Conservation (phyloP, 345 rosid species). For the Eucalyptus paniculata region DNA sequence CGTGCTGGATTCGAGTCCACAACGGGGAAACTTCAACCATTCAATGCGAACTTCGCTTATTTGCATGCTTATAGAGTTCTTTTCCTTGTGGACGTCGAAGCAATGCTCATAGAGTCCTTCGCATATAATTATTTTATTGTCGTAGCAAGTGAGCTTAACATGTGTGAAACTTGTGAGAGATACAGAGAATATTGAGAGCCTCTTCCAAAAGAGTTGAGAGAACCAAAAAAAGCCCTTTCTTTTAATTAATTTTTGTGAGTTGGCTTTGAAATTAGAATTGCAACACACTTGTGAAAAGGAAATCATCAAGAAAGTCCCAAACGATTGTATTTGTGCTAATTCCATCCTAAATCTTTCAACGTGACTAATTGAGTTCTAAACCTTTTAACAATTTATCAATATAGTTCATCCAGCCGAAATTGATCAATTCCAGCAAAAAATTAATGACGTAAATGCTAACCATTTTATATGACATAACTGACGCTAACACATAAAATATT, state of each 20-base stretch:
- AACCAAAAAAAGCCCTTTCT: not conserved
- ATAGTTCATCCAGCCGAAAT: rapidly evolving
- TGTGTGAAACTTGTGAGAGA: not conserved
- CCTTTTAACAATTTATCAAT: rapidly evolving
- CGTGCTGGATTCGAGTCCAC: not conserved
- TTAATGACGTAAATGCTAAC: rapidly evolving
- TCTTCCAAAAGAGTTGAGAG: not conserved
- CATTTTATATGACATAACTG: rapidly evolving
- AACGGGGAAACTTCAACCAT: not conserved
- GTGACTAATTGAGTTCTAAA: too few species aligned
- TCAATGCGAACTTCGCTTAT: not conserved
- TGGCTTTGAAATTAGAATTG: not conserved
- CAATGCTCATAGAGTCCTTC: not conserved
- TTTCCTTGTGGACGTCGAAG: not conserved
- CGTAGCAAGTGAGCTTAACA: not conserved
- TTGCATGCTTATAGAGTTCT: not conserved
- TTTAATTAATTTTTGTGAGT: not conserved
- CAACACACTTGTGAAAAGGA: not conserved
- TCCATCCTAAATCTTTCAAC: rapidly evolving
- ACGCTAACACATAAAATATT: rapidly evolving
- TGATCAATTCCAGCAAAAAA: rapidly evolving
- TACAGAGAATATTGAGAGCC: not conserved
- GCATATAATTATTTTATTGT: not conserved
- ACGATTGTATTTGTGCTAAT: too few species aligned
- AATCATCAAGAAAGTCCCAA: rapidly evolving